Evolutionary conservation across 495 filamentous ascomycete genomes (phyloP), one percentile per base, ranked within the genome.

Genomic region (Neurospora sp.): DNA sequence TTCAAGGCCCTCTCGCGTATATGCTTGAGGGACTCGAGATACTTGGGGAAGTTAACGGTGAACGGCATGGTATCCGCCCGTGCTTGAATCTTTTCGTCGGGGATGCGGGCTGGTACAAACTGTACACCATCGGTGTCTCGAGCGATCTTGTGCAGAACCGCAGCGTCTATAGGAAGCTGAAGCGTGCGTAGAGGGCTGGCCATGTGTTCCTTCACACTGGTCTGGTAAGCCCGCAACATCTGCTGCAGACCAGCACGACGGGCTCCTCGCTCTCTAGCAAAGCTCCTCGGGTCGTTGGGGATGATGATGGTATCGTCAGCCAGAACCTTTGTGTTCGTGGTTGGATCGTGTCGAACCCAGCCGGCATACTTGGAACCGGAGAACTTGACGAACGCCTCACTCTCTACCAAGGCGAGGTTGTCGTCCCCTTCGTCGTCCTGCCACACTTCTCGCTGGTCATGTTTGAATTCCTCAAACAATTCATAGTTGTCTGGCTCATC

Each of bases 161-260:
- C 40, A 3, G 69, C 75, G 3, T 70, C 69, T 5, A 76, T 39
- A 46, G 82, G 82, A 0, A 84, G 71, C 22, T 81, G 74, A 6
- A 79, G 74, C 12, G 75, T 77, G 22, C 77, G 78, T 73, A 75
- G 77, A 3, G 76, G 80, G 1, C 75, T 75, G 42, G 78, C 75
- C 44, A 76, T 70, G 6, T 70, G 68, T 46, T 76, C 74, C 69
- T 81, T 73, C 12, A 72, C 70, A 70, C 37, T 77, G 5, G 61
- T 70, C 6, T 70, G 71, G 20, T 80, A 77, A 14, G 70, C 39
- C 16, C 81, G 82, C 20, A 85, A 76, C 53, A 78, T 78, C 35
- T 79, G 78, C 46, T 84, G 82, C 27, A 85, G 75, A 16, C 79
- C 83, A 5, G 81, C 83, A 42, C 84, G 79, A 22, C 80, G 78